Conservation (phyloP, 371 early-diverging fungal species). For the Syncephalastrum monosporum region DNA sequence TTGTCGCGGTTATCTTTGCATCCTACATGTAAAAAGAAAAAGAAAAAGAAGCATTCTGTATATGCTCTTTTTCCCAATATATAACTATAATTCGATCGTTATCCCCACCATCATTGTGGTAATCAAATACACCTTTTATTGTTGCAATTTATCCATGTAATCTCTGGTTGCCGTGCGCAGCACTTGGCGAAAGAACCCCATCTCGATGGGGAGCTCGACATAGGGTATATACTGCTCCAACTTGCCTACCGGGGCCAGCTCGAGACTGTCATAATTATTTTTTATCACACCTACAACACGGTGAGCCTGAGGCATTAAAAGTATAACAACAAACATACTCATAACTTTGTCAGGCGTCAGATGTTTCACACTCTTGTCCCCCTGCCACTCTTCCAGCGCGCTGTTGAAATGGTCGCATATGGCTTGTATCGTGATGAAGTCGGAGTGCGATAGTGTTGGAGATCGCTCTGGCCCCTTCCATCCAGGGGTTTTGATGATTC, state of each 20-base stretch:
- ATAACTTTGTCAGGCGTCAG: slow-evolving; percentile 43
- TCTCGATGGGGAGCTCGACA: slow-evolving; percentile 49
- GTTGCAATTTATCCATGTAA: slow-evolving; percentile 10
- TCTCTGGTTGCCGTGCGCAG: slow-evolving; percentile 47
- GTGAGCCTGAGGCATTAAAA: neutral
- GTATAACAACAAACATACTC: slow-evolving; percentile 14
- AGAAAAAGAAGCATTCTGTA: too few relatives aligned
- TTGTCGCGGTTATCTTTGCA: too few relatives aligned
- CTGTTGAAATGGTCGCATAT: slow-evolving; percentile 45
- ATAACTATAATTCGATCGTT: too few relatives aligned
- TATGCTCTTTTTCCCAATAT: too few relatives aligned
- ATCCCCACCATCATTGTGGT: too few relatives aligned
- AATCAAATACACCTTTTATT: too few relatives aligned
- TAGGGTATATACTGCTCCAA: slow-evolving; percentile 32
- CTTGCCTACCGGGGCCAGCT: slow-evolving; percentile 23
- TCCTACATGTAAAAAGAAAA: too few relatives aligned
- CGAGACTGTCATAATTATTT: slow-evolving; percentile 28
- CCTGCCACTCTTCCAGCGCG: slow-evolving; percentile 41
- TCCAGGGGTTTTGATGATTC: slow-evolving; percentile 16
- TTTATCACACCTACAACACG: slow-evolving; percentile 19
- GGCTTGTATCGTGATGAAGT: slow-evolving; percentile 31
- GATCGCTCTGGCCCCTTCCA: slow-evolving; percentile 24
- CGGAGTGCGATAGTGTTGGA: slow-evolving; percentile 18
- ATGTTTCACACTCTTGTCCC: slow-evolving; percentile 20
- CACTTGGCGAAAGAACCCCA: slow-evolving; percentile 52